Evolutionary conservation across 1,139 yeast species (phyloP).

Genomic region (Blastobotrys ciferrii): DNA sequence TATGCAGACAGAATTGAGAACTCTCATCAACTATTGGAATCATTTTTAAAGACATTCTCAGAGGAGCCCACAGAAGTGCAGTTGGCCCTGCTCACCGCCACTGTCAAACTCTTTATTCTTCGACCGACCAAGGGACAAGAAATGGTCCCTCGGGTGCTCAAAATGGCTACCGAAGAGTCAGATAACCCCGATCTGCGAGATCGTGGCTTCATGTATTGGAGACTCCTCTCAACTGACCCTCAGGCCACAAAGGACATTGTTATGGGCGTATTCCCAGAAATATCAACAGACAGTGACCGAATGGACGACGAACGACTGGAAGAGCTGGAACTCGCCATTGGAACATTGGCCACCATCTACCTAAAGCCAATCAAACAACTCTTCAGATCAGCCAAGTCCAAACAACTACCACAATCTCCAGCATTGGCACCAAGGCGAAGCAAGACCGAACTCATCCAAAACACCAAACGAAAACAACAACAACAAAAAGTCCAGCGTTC

Average conservation of each 20-base stretch:
- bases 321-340: conserved; percentile 79
- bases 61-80: conserved; percentile 76
- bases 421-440: conserved; percentile 46
- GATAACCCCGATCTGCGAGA: conserved; percentile 84
- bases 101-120: conserved; percentile 63
- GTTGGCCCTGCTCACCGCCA: conserved; percentile 68
- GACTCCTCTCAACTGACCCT: conserved; percentile 57
- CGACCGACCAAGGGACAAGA: conserved; percentile 56
- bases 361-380: conserved; percentile 79
- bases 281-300: conserved; percentile 65
- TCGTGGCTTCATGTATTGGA: conserved; percentile 83
- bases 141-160: conserved; percentile 58
- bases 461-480: conserved; percentile 3
- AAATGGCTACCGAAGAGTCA: conserved; percentile 70
- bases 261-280: conserved; percentile 58
- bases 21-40: conserved; percentile 48
- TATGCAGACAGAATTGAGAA: conserved; percentile 53
- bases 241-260: conserved; percentile 52
- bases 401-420: conserved; percentile 56
- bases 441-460: background rate
- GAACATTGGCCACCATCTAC: conserved; percentile 79
- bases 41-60: conserved; percentile 47
- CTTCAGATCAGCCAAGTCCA: conserved; percentile 63
- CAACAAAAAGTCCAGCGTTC: background rate
- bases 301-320: conserved; percentile 70